These are phyloP conservation scores for Aspergillus phoenicis DNA, from an alignment of 2,329 filamentous ascomycete species.

Conservation along the genomic window DNA sequence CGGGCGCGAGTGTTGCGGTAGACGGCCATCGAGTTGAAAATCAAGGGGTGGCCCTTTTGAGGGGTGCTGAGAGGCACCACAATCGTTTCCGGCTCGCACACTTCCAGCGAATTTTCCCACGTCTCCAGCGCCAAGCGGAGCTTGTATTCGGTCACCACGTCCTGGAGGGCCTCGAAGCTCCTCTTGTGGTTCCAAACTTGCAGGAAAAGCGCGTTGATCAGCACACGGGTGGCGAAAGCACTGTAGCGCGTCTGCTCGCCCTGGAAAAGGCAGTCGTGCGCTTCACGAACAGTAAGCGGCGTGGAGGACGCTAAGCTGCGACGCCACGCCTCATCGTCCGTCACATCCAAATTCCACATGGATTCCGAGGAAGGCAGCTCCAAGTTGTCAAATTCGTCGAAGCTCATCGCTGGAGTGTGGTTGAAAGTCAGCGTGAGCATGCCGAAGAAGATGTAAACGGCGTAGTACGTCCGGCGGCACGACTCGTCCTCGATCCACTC, in stretches of 20 bases:
- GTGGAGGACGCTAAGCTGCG: slow-evolving; percentile 73
- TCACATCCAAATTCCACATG: slow-evolving; percentile 82
- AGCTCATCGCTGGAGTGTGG: slow-evolving; percentile 95
- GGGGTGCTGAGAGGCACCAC: slow-evolving; percentile 88
- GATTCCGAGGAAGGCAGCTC: slow-evolving; percentile 92
- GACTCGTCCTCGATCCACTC: slow-evolving; percentile 98
- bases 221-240: slow-evolving; percentile 92
- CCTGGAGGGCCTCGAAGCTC: slow-evolving; percentile 94
- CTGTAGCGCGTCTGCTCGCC: slow-evolving; percentile 90
- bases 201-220: slow-evolving; percentile 98
- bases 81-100: slow-evolving; percentile 88
- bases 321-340: slow-evolving; percentile 80
- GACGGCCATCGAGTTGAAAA: slow-evolving; percentile 98
- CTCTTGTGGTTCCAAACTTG: slow-evolving; percentile 99
- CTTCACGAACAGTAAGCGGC: slow-evolving; percentile 85
- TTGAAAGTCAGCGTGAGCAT: slow-evolving; percentile 94
- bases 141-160: slow-evolving; percentile 98
- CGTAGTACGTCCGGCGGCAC: slow-evolving; percentile 94
- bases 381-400: slow-evolving; percentile 95
- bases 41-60: slow-evolving; percentile 91
- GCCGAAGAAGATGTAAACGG: slow-evolving; percentile 98
- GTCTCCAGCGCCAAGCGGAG: slow-evolving; percentile 92
- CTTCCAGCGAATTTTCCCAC: slow-evolving; percentile 95
- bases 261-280: slow-evolving; percentile 93
- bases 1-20: slow-evolving; percentile 91